Conservation (phyloP, 331 rosid genomes). For the Cydonia oblonga region DNA sequence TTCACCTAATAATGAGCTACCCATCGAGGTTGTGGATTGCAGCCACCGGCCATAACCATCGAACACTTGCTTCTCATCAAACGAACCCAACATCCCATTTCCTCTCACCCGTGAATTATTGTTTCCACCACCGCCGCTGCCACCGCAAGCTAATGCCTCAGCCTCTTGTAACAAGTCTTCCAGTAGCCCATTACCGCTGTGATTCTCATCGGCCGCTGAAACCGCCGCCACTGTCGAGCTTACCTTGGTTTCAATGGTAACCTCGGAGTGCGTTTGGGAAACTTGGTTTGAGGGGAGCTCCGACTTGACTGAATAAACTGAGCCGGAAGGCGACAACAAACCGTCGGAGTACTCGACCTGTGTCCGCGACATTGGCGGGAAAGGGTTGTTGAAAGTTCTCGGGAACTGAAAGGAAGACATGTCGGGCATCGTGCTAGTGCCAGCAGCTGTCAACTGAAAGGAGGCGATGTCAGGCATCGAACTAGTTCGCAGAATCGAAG, state of each 20-base stretch:
- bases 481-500: not conserved
- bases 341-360: conserved; percentile 24
- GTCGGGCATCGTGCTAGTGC: not conserved
- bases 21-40: not conserved
- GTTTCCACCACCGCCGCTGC: not conserved
- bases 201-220: not conserved
- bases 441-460: conserved; percentile 23
- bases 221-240: not conserved
- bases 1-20: conserved; percentile 36
- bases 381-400: conserved; percentile 9
- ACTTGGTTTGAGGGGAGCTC: conserved; percentile 73
- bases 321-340: conserved; percentile 2
- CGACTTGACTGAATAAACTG: conserved; percentile 22
- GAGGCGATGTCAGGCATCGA: conserved; percentile 20
- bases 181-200: conserved; percentile 31
- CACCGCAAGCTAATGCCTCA: conserved; percentile 28
- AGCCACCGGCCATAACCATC: conserved; percentile 23
- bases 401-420: conserved; percentile 42
- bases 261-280: conserved; percentile 19
- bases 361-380: conserved; percentile 19
- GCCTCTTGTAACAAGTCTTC: conserved; percentile 54
- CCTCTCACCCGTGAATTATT: not conserved
- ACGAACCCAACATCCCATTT: conserved; percentile 9
- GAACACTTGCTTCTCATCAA: conserved; percentile 23
- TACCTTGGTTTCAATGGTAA: conserved; percentile 18